These are phyloP conservation scores for Aaosphaeria arxii DNA, from an alignment of 2,329 filamentous ascomycete species.

Conservation along the genomic window DNA sequence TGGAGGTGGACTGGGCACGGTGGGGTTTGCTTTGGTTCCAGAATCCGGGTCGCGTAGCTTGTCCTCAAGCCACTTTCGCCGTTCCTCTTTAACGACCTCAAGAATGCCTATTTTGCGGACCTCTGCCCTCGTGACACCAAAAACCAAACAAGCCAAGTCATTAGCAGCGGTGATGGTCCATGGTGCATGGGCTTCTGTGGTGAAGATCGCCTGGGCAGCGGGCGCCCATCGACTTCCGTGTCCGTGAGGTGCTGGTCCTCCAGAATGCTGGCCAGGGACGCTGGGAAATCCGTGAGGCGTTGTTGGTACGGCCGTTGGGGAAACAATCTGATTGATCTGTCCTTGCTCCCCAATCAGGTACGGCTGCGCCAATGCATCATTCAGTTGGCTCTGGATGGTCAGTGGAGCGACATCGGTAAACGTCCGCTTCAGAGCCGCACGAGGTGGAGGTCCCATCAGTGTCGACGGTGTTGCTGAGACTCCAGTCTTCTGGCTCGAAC, in stretches of 20 bases:
- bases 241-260: conserved; percentile 60
- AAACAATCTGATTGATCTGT: conserved; percentile 43
- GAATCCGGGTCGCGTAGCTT: conserved; percentile 68
- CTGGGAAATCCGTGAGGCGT: conserved; percentile 31
- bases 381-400: conserved; percentile 75
- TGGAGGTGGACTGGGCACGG: background rate
- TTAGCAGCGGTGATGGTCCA: conserved; percentile 98
- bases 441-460: conserved; percentile 32
- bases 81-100: conserved; percentile 88
- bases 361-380: conserved; percentile 81
- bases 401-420: conserved; percentile 78
- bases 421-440: conserved; percentile 75
- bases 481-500: conserved; percentile 15
- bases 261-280: conserved; percentile 30
- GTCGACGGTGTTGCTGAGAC: conserved; percentile 13
- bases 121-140: conserved; percentile 96
- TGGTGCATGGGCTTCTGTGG: conserved; percentile 83
- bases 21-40: conserved; percentile 42
- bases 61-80: conserved; percentile 82
- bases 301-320: conserved; percentile 46
- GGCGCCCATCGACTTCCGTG: conserved; percentile 89
- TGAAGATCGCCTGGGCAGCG: conserved; percentile 93
- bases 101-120: conserved; percentile 92
- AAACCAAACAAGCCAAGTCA: conserved; percentile 93
- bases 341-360: conserved; percentile 59